Conservation (phyloP, 441 rosid genomes). For the Erysimum cheiri region DNA sequence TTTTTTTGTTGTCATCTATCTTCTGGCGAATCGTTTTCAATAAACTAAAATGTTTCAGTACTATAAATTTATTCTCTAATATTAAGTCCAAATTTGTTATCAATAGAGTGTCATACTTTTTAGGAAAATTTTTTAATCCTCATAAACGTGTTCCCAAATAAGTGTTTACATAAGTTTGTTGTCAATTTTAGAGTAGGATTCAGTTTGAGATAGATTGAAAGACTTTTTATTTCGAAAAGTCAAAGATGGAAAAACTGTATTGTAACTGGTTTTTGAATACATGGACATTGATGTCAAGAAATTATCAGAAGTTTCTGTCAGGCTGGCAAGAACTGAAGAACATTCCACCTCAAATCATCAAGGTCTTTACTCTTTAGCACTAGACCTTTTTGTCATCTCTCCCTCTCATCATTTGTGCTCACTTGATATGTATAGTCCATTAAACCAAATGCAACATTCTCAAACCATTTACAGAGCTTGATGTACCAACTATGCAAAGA, state of each 20-base stretch:
- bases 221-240: too few species aligned
- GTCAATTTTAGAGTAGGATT: too few species aligned
- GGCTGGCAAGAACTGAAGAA: constrained; percentile 44
- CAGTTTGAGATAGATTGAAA: too few species aligned
- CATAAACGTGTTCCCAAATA: too few species aligned
- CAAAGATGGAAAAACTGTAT: constrained; percentile 90
- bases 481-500: constrained; percentile 98
- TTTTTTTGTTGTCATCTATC: too few species aligned
- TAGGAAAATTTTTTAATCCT: too few species aligned
- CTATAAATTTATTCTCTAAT: too few species aligned
- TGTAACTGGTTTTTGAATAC: constrained; percentile 94
- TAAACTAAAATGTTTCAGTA: neutral
- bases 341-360: constrained; percentile 57
- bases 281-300: constrained; percentile 97
- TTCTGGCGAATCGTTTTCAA: neutral
- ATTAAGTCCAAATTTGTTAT: too few species aligned
- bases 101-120: too few species aligned
- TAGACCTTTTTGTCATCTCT: neutral
- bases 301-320: constrained; percentile 77
- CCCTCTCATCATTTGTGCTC: neutral
- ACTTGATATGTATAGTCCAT: neutral
- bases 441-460: neutral
- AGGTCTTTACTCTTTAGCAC: constrained; percentile 59
- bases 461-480: constrained; percentile 64
- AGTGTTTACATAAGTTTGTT: too few species aligned